A percentile compares a stretch with the other conserved stretches of the same genome.
phyloP scores from a whole-genome alignment of 495 filamentous ascomycete species.

The Apiosordaria backusii region DNA sequence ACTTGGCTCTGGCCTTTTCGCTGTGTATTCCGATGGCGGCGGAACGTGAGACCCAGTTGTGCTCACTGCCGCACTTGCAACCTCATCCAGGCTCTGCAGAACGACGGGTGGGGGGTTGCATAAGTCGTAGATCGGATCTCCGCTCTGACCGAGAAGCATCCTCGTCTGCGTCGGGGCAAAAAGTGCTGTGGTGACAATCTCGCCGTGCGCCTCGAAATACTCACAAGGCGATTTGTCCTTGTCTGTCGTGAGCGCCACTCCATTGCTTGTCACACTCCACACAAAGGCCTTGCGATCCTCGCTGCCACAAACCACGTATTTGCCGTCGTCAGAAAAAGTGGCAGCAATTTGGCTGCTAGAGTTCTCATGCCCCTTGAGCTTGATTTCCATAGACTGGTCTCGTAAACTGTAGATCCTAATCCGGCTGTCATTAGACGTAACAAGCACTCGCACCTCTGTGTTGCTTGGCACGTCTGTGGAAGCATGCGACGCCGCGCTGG shows the following conservation, averaged over 20 bases:
- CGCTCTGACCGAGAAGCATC: slow-evolving; percentile 71
- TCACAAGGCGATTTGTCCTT: slow-evolving; percentile 78
- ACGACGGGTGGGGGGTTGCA: slow-evolving; percentile 94
- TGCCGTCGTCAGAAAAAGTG: slow-evolving; percentile 80
- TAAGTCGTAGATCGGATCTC: slow-evolving; percentile 91
- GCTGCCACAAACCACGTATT: slow-evolving; percentile 87
- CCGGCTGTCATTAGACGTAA: slow-evolving; percentile 94
- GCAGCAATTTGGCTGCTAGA: slow-evolving; percentile 89
- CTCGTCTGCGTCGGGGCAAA: slow-evolving; percentile 78
- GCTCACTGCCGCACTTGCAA: slow-evolving; percentile 36
- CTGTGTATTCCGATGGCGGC: slow-evolving; percentile 19
- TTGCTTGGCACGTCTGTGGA: slow-evolving; percentile 27
- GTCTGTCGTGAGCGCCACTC: slow-evolving; percentile 53
- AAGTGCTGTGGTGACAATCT: slow-evolving; percentile 81
- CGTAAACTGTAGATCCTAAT: slow-evolving; percentile 86
- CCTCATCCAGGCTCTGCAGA: slow-evolving; percentile 69
- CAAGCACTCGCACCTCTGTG: slow-evolving; percentile 76
- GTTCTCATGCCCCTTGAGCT: slow-evolving; percentile 92
- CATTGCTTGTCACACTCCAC: slow-evolving; percentile 64
- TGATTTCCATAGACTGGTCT: slow-evolving; percentile 79
- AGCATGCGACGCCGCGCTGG: slow-evolving; percentile 24
- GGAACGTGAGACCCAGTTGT: slow-evolving; percentile 31
- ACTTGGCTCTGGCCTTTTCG: slow-evolving; percentile 47
- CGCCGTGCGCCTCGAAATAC: slow-evolving; percentile 82
- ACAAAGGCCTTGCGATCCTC: slow-evolving; percentile 88